Conservation (phyloP, 441 rosid genomes). For the Theobroma grandiflorum region DNA sequence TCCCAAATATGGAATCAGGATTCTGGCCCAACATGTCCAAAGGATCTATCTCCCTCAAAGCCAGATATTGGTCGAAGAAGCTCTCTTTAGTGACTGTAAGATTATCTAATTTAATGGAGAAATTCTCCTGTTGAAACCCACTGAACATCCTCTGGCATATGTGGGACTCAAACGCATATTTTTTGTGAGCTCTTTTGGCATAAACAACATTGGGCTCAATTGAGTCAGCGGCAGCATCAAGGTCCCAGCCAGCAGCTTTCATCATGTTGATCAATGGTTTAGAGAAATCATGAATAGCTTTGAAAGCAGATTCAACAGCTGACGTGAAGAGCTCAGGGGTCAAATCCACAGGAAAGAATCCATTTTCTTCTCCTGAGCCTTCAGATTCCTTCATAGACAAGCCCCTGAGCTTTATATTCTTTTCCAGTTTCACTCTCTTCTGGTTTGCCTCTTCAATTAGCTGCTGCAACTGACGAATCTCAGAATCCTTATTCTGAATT, state of each 20-base stretch:
- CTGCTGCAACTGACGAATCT: constrained; percentile 76
- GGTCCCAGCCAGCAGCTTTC: constrained; percentile 99
- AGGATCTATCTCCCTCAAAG: constrained; percentile 83
- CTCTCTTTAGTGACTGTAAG: constrained; percentile 57
- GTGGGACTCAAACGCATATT: constrained; percentile 91
- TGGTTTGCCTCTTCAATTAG: constrained; percentile 88
- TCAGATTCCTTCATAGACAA: constrained; percentile 76
- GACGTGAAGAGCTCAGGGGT: constrained; percentile 74
- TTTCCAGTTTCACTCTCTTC: constrained; percentile 81
- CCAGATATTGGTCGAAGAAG: constrained; percentile 82
- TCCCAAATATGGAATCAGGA: constrained; percentile 82
- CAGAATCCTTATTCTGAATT: constrained; percentile 94
- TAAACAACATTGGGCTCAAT: constrained; percentile 86
- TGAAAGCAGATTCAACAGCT: constrained; percentile 74
- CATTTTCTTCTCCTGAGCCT: constrained; percentile 58
- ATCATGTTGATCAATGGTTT: constrained; percentile 96
- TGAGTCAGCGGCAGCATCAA: constrained; percentile 91
- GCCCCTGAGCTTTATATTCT: constrained; percentile 94
- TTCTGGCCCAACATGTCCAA: constrained; percentile 78
- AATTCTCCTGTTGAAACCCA: constrained; percentile 84
- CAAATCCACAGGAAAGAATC: constrained; percentile 64
- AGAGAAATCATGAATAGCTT: constrained; percentile 92
- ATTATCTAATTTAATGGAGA: constrained; percentile 58
- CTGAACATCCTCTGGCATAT: constrained; percentile 91
- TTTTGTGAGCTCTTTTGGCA: constrained; percentile 95